These are phyloP conservation scores for Cystofilobasidium macerans DNA, from an alignment of 768 basidiomycete genomes.

Conservation along the genomic window DNA sequence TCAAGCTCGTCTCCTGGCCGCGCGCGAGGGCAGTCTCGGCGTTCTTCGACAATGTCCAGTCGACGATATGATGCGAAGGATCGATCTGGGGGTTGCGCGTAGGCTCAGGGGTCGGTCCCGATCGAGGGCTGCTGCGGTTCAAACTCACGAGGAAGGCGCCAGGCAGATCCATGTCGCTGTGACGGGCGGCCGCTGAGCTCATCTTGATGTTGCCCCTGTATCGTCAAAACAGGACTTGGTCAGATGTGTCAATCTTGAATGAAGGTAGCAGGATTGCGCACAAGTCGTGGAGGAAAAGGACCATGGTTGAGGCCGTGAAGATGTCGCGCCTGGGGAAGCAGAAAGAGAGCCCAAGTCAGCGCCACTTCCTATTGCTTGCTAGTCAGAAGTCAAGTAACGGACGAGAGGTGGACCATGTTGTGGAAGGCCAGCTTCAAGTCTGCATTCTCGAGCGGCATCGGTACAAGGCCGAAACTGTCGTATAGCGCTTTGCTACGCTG, in stretches of 20 bases:
- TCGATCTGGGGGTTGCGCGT: too few species aligned
- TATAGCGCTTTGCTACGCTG: constrained; percentile 78
- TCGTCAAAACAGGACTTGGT: constrained; percentile 1
- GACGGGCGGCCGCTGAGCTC: constrained; percentile 60
- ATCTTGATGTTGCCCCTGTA: constrained; percentile 74
- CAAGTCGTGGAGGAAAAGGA: constrained; percentile 93
- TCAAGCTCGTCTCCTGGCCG: constrained; percentile 53
- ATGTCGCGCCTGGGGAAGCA: constrained; percentile 54
- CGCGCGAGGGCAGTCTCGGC: neutral
- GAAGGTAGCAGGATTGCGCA: constrained; percentile 35
- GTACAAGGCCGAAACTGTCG: constrained; percentile 62
- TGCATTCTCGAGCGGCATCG: constrained; percentile 57
- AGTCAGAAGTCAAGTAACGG: constrained; percentile 37
- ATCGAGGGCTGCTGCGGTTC: neutral
- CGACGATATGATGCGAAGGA: constrained; percentile 43
- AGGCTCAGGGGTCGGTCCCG: too few species aligned
- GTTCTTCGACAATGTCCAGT: constrained; percentile 50
- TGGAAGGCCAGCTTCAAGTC: constrained; percentile 63
- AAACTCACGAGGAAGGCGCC: constrained; percentile 66
- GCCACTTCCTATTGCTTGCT: too few species aligned
- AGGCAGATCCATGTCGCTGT: constrained; percentile 57
- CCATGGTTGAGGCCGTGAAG: constrained; percentile 57
- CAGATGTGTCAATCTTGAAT: neutral
- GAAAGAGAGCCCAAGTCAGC: neutral
- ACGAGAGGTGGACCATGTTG: constrained; percentile 84